Percentiles rank a stretch among this genome's conserved stretches.
Conservation (phyloP, 176 grass and related monocot genomes). For the Cenchrus americanus region DNA sequence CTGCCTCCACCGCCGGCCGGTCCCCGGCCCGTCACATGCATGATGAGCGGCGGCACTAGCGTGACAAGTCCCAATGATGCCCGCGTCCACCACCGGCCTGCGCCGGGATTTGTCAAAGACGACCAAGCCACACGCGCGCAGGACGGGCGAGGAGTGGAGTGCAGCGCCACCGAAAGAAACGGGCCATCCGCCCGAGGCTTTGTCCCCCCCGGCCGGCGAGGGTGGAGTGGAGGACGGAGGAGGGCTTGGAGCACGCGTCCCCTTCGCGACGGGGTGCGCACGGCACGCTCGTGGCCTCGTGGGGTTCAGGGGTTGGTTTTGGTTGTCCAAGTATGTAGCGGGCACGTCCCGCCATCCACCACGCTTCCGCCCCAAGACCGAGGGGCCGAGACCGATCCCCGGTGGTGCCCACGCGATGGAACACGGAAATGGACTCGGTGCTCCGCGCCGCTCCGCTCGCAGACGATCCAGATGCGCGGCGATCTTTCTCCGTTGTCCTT, state of each 20-base stretch:
- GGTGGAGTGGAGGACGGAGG: no score
- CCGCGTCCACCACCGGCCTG: neutral
- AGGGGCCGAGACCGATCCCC: neutral
- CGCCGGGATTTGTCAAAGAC: neutral
- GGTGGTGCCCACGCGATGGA: neutral
- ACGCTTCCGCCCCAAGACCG: neutral
- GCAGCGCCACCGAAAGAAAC: conserved; percentile 33
- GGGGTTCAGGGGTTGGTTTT: neutral
- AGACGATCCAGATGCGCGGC: neutral
- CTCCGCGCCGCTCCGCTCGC: neutral
- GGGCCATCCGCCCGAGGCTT: neutral
- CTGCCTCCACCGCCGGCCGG: neutral
- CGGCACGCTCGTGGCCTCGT: neutral
- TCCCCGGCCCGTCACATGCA: neutral
- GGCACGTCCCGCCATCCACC: conserved; percentile 35
- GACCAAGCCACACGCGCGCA: neutral
- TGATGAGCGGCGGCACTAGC: conserved; percentile 6
- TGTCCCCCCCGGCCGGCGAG: neutral
- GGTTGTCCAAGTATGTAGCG: neutral
- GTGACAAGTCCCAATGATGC: conserved; percentile 11
- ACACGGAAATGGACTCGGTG: neutral
- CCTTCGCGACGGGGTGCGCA: neutral
- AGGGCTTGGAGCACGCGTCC: neutral
- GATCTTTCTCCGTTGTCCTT: conserved; percentile 6
- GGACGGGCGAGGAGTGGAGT: neutral